phyloP scores from a whole-genome alignment of 768 basidiomycete species.

The Hypsizygus marmoreus region DNA sequence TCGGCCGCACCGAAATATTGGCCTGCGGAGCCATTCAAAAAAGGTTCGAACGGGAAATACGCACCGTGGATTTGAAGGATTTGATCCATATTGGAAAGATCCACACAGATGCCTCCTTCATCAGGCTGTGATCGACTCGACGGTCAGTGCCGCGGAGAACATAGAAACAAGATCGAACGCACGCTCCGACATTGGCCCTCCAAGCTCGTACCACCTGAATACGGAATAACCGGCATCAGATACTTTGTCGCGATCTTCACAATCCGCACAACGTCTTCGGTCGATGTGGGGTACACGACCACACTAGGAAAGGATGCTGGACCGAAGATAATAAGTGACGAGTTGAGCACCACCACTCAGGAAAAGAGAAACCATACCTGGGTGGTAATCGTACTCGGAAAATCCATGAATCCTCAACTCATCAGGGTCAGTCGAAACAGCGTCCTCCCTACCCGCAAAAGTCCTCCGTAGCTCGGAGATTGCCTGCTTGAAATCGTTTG shows the following conservation, averaged over 20 bases:
- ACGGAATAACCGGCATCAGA: slow-evolving; percentile 76
- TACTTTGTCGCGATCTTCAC: slow-evolving; percentile 76
- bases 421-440: slow-evolving; percentile 52
- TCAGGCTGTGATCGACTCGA: slow-evolving; percentile 30
- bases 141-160: not conserved
- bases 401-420: slow-evolving; percentile 57
- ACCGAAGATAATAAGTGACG: not conserved
- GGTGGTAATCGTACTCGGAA: slow-evolving; percentile 52
- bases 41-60: too few relatives aligned
- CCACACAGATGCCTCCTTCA: slow-evolving; percentile 74
- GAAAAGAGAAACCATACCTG: slow-evolving; percentile 39
- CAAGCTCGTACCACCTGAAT: slow-evolving; percentile 79
- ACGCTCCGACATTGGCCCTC: slow-evolving; percentile 78
- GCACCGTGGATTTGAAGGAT: slow-evolving; percentile 78
- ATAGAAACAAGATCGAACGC: slow-evolving; percentile 21
- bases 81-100: slow-evolving; percentile 77
- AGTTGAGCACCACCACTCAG: not conserved
- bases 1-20: too few relatives aligned
- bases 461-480: slow-evolving; percentile 48
- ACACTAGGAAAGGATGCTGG: slow-evolving; percentile 47
- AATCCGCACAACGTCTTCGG: slow-evolving; percentile 80
- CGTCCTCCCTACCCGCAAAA: slow-evolving; percentile 37
- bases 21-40: too few relatives aligned
- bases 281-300: slow-evolving; percentile 64
- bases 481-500: slow-evolving; percentile 52